A percentile compares a stretch with the other conserved stretches of the same genome.
These are phyloP conservation scores for Hemileccinum rubropunctum DNA, from an alignment of 768 basidiomycete genomes.

Conservation along the genomic window DNA sequence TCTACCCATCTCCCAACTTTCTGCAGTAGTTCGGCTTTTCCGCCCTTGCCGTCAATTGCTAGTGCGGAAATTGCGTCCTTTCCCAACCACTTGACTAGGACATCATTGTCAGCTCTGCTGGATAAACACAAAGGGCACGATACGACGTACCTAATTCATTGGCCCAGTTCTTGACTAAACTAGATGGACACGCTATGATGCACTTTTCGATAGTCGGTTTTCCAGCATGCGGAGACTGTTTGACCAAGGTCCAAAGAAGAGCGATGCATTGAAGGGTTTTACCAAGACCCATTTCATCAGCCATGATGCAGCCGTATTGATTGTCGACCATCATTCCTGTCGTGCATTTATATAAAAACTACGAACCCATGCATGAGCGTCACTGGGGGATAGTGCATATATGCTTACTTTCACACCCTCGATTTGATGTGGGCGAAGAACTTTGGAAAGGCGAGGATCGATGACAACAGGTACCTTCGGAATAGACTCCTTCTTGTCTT, in stretches of 20 bases:
- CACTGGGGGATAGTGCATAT: neutral
- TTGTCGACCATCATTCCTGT: slow-evolving; percentile 91
- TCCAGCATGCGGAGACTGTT: slow-evolving; percentile 87
- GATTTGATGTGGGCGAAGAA: slow-evolving; percentile 94
- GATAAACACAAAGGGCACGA: neutral
- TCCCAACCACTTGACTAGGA: slow-evolving; percentile 91
- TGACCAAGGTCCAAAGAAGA: slow-evolving; percentile 91
- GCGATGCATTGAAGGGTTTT: slow-evolving; percentile 97
- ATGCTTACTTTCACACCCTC: slow-evolving; percentile 89
- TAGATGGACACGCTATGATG: slow-evolving; percentile 96
- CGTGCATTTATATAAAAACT: slow-evolving; percentile 96
- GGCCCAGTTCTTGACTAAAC: slow-evolving; percentile 97
- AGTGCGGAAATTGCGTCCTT: slow-evolving; percentile 77
- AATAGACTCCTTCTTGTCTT: slow-evolving; percentile 58
- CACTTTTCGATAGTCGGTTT: slow-evolving; percentile 94
- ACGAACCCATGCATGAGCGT: slow-evolving; percentile 4
- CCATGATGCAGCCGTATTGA: slow-evolving; percentile 97
- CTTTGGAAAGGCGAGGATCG: slow-evolving; percentile 82
- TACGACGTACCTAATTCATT: slow-evolving; percentile 78
- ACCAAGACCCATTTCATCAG: slow-evolving; percentile 98
- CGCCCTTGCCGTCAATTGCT: slow-evolving; percentile 90
- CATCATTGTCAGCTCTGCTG: neutral
- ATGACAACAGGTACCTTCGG: slow-evolving; percentile 96
- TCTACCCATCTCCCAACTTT: slow-evolving; percentile 88
- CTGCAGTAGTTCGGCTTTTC: slow-evolving; percentile 74